Base-by-base conservation (phyloP, 2,329 filamentous ascomycete species). In the Monosporascus sp. region DNA sequence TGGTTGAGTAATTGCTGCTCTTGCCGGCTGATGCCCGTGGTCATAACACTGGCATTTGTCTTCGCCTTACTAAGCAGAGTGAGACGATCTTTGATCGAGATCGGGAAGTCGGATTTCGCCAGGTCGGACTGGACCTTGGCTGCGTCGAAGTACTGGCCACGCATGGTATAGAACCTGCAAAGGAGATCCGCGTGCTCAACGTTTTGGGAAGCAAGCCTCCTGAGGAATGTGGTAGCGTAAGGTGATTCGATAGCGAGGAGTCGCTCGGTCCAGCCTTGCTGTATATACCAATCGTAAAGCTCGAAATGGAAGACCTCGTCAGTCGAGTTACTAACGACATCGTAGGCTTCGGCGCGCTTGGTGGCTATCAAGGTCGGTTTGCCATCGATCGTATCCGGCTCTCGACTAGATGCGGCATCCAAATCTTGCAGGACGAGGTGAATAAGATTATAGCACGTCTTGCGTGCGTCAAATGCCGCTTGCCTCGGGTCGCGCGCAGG, bases 271-370 rank as follows among this genome's bases (percentile, higher is more conserved):
- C 89, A 92, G 18, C 88, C 87, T 67, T 92, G 86, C 51, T 81
- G 74, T 60, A 97, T 85, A 70, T 99, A 99, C 93, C 94, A 99
- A 65, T 97, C 92, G 68, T 97, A 99, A n/a, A 99, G 79, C 63
- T 90, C 90, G 56, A 90, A 95, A 68, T 97, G 88, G 75, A 99
- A 99, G 5, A 97, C 89, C 65, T 97, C 90, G 61, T 99, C 94
- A 15, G 87, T 82, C 0, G 93, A 96, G 54, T 81, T 82, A 66
- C 95, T 90, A 62, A 99, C 91, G 2, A 97, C 89, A 45, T 86
- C 83, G 71, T 97, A 96, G 0, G 94, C 93, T 73, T 99, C 93
- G 49, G 84, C 82, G 59, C 89, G 83, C 69, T 94, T 90, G 47
- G 86, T 92, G 2, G 86, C 85, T 20, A 89, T 82, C 14, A 90